A percentile compares a stretch with the other conserved stretches of the same genome.
Conservation (phyloP, 164 flowering plant genomes). For the Malania oleifera region DNA sequence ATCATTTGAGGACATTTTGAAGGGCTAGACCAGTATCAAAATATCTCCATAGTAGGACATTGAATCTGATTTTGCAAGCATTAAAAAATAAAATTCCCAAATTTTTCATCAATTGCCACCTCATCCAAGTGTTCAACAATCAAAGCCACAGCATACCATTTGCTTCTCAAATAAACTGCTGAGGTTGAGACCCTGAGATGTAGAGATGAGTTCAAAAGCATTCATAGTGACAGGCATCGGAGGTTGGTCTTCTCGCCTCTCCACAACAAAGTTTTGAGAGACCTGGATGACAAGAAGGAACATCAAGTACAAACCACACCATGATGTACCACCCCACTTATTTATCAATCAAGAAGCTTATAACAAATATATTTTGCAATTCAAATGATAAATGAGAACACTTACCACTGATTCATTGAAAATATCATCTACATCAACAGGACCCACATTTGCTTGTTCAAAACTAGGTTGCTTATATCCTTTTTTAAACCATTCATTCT, state of each 20-base stretch:
- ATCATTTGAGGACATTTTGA: no score
- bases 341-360: neutral
- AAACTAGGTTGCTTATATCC: constrained; percentile 80
- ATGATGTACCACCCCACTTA: neutral
- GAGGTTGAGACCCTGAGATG: constrained; percentile 94
- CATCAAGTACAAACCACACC: neutral
- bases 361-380: neutral
- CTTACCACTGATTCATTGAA: constrained; percentile 67
- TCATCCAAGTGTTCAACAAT: neutral
- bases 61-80: neutral
- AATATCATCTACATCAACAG: constrained; percentile 75
- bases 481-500: constrained; percentile 98
- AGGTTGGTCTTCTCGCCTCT: constrained; percentile 66
- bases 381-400: constrained; percentile 3
- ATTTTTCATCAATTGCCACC: no score
- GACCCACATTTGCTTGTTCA: constrained; percentile 55
- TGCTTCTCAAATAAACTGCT: constrained; percentile 78
- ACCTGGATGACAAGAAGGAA: constrained; percentile 34
- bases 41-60: no score
- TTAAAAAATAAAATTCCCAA: neutral
- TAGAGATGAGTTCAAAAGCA: constrained; percentile 95
- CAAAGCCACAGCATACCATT: constrained; percentile 42
- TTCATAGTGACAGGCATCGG: constrained; percentile 69
- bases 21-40: no score
- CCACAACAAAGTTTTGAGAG: constrained; percentile 72